A percentile compares a stretch with the other conserved stretches of the same genome.
Conservation (phyloP, 768 basidiomycete species). For the Mycena vitilis region DNA sequence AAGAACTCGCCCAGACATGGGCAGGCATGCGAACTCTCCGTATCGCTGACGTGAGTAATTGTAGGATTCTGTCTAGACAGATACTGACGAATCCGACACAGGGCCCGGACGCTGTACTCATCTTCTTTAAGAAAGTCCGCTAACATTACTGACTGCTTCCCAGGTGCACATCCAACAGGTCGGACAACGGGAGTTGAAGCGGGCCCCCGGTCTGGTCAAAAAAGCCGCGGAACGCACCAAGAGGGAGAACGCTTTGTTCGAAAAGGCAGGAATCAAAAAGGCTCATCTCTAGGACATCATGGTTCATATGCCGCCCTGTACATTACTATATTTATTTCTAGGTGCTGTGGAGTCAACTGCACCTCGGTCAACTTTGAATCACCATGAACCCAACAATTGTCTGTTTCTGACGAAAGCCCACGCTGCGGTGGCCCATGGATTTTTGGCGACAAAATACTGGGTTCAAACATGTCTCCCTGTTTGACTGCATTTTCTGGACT, state of each 20-base stretch:
- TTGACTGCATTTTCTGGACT: too few species aligned
- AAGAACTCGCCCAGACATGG: conserved; percentile 81
- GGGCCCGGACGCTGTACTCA: conserved; percentile 80
- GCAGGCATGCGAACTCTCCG: conserved; percentile 88
- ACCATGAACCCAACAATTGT: too few species aligned
- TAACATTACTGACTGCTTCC: background rate
- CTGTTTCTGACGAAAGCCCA: too few species aligned
- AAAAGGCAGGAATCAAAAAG: conserved; percentile 68
- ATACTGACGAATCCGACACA: conserved; percentile 42
- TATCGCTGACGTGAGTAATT: conserved; percentile 77
- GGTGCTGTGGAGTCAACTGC: too few species aligned
- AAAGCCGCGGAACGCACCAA: conserved; percentile 65
- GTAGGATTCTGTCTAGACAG: conserved; percentile 11
- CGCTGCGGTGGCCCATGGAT: too few species aligned
- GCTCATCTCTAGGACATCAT: conserved; percentile 56
- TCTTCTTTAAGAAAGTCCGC: conserved; percentile 11
- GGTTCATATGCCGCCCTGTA: conserved; percentile 9
- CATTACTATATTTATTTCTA: conserved; percentile 11
- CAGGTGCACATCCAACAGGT: conserved; percentile 96
- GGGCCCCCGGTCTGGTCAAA: conserved; percentile 70
- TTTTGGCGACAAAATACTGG: too few species aligned
- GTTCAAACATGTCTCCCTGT: too few species aligned
- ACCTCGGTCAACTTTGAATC: too few species aligned
- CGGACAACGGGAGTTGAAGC: conserved; percentile 87
- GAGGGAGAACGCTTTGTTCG: conserved; percentile 71